Conservation (phyloP, 208 protist species). For the Polymyxa betae region DNA sequence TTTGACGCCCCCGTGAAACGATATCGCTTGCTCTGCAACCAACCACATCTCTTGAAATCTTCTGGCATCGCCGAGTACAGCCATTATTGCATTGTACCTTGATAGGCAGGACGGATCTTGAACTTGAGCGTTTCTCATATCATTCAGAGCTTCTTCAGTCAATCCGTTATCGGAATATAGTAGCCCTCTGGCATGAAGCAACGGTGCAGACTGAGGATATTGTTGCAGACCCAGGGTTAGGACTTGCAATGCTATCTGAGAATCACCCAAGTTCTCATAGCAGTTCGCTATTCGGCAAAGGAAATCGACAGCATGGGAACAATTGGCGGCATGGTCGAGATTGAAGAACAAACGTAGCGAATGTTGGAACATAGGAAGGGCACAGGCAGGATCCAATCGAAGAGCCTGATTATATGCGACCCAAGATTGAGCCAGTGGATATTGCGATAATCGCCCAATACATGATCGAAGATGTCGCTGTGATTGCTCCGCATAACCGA, state of each 20-base stretch:
- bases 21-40: not conserved
- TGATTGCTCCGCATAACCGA: not conserved
- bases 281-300: not conserved
- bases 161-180: not conserved
- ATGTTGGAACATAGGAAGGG: not conserved
- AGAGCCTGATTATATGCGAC: conserved; percentile 21
- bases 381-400: not conserved
- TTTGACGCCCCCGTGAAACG: not conserved
- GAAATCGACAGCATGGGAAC: conserved; percentile 25
- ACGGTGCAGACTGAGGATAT: not conserved
- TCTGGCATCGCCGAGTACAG: conserved; percentile 18
- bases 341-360: not conserved
- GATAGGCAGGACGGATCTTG: not conserved
- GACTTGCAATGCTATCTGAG: not conserved
- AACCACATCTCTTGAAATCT: conserved; percentile 1
- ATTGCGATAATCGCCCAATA: not conserved
- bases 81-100: conserved; percentile 40
- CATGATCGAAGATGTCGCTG: not conserved
- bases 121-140: not conserved
- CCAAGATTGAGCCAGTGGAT: conserved; percentile 17
- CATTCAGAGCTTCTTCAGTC: conserved; percentile 28
- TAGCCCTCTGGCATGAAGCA: conserved; percentile 7
- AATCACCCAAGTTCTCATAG: not conserved
- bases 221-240: not conserved
- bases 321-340: not conserved